Evolutionary conservation across 2,329 filamentous ascomycete species (phyloP).

Genomic region (Xylaria sp.): DNA sequence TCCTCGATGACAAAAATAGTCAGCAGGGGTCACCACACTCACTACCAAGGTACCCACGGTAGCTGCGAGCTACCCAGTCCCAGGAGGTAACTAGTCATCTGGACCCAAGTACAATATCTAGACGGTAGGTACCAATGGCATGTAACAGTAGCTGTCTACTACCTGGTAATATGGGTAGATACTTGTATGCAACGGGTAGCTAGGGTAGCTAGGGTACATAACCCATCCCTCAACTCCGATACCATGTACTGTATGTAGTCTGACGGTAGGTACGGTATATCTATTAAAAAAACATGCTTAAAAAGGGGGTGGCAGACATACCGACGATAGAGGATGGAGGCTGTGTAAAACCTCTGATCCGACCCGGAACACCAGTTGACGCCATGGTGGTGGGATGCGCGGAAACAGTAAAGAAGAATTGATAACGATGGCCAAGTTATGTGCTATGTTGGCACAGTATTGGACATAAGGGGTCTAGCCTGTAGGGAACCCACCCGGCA

Average conservation of each 20-base stretch:
- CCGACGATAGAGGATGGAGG: slow-evolving; percentile 20
- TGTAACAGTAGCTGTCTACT: background rate
- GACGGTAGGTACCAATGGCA: background rate
- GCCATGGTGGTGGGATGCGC: slow-evolving; percentile 25
- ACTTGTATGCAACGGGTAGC: too few relatives aligned
- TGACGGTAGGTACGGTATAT: too few relatives aligned
- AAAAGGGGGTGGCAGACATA: slow-evolving; percentile 25
- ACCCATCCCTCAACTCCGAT: too few relatives aligned
- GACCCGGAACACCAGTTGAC: slow-evolving; percentile 5
- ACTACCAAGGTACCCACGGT: background rate
- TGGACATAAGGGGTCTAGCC: slow-evolving; percentile 2
- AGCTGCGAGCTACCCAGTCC: background rate
- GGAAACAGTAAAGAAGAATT: slow-evolving; percentile 33
- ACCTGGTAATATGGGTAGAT: background rate
- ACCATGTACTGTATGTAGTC: too few relatives aligned
- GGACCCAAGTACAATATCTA: background rate
- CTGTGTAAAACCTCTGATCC: slow-evolving; percentile 28
- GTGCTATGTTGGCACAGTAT: slow-evolving; percentile 7
- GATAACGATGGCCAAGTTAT: slow-evolving; percentile 5
- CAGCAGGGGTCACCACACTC: slow-evolving; percentile 31
- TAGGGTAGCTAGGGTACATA: too few relatives aligned
- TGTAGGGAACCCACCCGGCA: slow-evolving; percentile 19
- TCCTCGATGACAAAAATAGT: slow-evolving; percentile 41
- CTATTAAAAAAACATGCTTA: too few relatives aligned
- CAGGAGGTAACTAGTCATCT: slow-evolving; percentile 9